Evolutionary conservation across 2,329 filamentous ascomycete species (phyloP), one percentile per base, ranked within the genome.

Genomic region (Colletotrichum melonis): DNA sequence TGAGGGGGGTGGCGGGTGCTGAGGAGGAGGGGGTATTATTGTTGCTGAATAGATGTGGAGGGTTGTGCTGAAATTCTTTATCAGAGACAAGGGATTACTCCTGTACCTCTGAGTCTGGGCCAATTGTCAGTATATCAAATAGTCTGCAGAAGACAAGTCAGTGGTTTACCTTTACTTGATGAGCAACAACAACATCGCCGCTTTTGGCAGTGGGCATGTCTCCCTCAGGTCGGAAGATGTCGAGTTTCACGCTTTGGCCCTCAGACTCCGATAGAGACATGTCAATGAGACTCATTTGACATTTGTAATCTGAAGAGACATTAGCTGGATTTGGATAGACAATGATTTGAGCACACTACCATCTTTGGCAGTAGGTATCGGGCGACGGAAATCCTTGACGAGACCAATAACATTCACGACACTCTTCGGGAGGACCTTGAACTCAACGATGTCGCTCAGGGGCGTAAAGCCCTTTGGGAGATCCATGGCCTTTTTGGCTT

Each of bases 331-430:
- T 42, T 32, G 12, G 46, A 9, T 30, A 14, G 19, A 4, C n/a
- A 26, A 12, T 9, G 22, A 30, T 14, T n/a, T 9, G 26, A 38
- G 30, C 16, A 49, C 73, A 81, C 75, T 82, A 87, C 93, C 92
- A 28, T 80, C 78, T 26, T 88, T 87, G 67, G 74, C 83, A 1
- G 91, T 91, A 12, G 79, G 69, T 0, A 84, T 85, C 1, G 90
- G 88, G 1, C 86, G 81, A 69, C 90, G 86, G 62, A 86, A 87
- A 76, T 96, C 93, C 64, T 90, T 89, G 4, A 96, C 89, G 5
- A 96, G 82, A 1, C 94, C 95, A 63, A 95, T 88, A 54, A 97
- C 83, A 81, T 86, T 92, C 75, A 92, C 84, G 6, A 84, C 71
- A 2, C 55, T 76, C 32, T 79, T 75, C 30, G 76, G 19, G 9